Evolutionary conservation across 345 rosid species (phyloP), one percentile per base, ranked within the genome.

Genomic region (Durio zibethinus): DNA sequence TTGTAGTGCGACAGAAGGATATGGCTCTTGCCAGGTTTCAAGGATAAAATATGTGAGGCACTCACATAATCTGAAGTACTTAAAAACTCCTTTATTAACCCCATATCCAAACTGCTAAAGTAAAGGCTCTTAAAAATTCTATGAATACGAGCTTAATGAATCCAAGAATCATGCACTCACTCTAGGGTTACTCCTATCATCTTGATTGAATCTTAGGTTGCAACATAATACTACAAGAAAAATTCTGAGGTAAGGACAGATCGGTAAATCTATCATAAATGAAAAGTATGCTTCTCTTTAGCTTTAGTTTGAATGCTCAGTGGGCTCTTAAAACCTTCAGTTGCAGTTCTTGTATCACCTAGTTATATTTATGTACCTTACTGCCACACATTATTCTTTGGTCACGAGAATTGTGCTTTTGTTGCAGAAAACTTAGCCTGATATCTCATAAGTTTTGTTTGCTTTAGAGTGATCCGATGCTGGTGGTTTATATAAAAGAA

Each of bases 391-490:
- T 36, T 56, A 45, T 64, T n/a, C 20, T 50, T 70, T 48, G 38
- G 76, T 75, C 50, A 60, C 1, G 5, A 10, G 20, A 45, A 42
- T 43, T 35, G 25, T 70, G 40, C 20, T 67, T 76, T 45, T 36
- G 15, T 72, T 79, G 53, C 75, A 62, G 48, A 62, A 77, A 77
- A 69, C 68, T 75, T 76, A 57, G 66, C 47, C 35, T 79, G 38
- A 66, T 57, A 72, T 52, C 77, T 74, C 69, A 69, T 56, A 61
- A 48, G 45, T 82, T 83, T 73, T 78, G 61, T 80, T 76, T 86
- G 77, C 73, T 84, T 72, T 83, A 94, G 98, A 93, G 98, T 79
- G 97, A 94, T 86, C 94, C 97, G 21, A 86, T 93, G 97, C 79
- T 93, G 80, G 93, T 94, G 81, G 85, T 85, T 78, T 90, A 89